Evolutionary conservation across 2,329 filamentous ascomycete species (phyloP).

Genomic region (Ceratocystis ficicola): DNA sequence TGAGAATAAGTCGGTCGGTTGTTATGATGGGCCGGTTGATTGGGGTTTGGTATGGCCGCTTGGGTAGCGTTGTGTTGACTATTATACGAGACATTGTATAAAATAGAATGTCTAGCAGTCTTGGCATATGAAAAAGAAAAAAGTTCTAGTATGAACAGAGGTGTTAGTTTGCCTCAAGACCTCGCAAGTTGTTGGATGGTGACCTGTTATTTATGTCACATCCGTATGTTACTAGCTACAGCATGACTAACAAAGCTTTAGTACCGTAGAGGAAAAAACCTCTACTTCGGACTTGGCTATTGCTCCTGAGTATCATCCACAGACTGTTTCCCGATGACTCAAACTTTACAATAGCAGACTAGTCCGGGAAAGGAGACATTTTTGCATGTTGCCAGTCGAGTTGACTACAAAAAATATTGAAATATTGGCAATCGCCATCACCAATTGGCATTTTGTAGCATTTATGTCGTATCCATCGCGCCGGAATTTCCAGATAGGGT

Average conservation of each 20-base stretch:
- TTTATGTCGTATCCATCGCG: too few species aligned
- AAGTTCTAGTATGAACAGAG: not conserved
- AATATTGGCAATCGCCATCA: too few species aligned
- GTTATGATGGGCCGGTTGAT: constrained; percentile 31
- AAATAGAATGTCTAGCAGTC: constrained; percentile 10
- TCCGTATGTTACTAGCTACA: not conserved
- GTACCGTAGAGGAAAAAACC: not conserved
- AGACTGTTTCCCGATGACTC: too few species aligned
- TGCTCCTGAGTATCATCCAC: not conserved
- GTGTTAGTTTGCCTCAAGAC: not conserved
- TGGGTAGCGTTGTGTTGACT: constrained; percentile 40
- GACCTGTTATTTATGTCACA: not conserved
- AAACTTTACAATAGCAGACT: too few species aligned
- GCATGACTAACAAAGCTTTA: not conserved
- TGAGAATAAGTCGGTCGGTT: constrained; percentile 45
- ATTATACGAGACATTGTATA: constrained; percentile 27
- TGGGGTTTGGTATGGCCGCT: constrained; percentile 33
- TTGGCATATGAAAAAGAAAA: not conserved
- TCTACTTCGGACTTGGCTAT: not conserved
- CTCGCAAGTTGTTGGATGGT: not conserved
- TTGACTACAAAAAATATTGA: too few species aligned
- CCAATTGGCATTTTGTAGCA: too few species aligned
- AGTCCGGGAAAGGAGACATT: too few species aligned
- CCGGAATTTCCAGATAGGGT: too few species aligned
- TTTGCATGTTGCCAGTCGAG: too few species aligned